Conservation (phyloP, 2,329 filamentous ascomycete genomes). For the Aschersonia sp. region DNA sequence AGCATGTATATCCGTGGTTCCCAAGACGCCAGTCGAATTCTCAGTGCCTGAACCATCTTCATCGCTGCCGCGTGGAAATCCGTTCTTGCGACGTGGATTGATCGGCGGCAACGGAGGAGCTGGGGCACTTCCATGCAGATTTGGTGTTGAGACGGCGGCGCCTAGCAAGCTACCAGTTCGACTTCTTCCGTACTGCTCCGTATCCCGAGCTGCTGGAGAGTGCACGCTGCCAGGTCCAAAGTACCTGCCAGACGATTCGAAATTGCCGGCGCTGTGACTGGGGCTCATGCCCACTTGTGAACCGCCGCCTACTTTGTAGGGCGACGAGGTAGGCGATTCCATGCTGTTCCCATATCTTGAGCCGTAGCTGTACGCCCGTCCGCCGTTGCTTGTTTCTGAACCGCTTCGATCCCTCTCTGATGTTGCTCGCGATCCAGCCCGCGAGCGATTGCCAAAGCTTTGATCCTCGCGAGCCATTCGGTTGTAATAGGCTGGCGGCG, state of each 20-base stretch:
- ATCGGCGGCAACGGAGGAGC: constrained; percentile 42
- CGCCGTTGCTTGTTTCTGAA: constrained; percentile 37
- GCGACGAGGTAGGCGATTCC: constrained; percentile 1
- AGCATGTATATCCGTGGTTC: constrained; percentile 1
- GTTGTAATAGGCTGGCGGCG: constrained; percentile 29
- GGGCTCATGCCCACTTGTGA: constrained; percentile 2
- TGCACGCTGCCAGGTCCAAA: background rate
- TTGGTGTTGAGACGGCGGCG: constrained; percentile 19
- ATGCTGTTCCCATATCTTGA: background rate
- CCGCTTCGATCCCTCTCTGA: constrained; percentile 39
- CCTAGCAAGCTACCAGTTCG: constrained; percentile 20
- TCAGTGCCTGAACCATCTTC: constrained; percentile 11
- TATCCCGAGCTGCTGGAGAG: constrained; percentile 4
- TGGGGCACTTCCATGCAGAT: constrained; percentile 17
- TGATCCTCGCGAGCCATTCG: constrained; percentile 29
- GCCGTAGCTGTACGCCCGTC: background rate
- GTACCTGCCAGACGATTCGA: constrained; percentile 12
- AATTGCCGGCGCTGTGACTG: constrained; percentile 1
- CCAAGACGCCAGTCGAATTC: background rate
- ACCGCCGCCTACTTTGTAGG: background rate
- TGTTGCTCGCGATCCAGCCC: constrained; percentile 15
- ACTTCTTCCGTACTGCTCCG: constrained; percentile 13
- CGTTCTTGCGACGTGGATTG: constrained; percentile 39
- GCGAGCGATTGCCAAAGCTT: constrained; percentile 13
- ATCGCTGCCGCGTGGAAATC: constrained; percentile 18